These are phyloP conservation scores for Solanum gracilifrons DNA, from an alignment of 257 asterid species.

Conservation along the genomic window DNA sequence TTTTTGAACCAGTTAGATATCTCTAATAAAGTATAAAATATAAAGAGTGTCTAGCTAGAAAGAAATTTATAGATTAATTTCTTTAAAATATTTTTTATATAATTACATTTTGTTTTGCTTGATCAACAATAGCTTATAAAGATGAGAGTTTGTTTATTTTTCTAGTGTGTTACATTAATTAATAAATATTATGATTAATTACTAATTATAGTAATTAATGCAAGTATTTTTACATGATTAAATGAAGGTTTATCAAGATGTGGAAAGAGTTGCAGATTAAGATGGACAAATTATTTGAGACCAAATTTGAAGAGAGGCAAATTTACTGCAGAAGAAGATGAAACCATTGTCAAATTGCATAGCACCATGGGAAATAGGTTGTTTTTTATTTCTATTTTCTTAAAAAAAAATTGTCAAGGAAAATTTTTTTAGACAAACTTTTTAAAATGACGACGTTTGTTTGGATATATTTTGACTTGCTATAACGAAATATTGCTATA, in stretches of 20 bases:
- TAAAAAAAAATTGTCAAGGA: too few species aligned
- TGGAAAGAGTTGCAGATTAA: constrained; percentile 58
- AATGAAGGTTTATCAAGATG: constrained; percentile 40
- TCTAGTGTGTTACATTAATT: neutral
- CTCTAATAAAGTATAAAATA: neutral
- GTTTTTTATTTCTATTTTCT: too few species aligned
- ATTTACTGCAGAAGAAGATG: constrained; percentile 41
- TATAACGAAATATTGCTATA: neutral
- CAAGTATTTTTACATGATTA: neutral
- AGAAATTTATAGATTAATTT: neutral
- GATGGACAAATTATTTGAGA: constrained; percentile 63
- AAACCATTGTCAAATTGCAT: constrained; percentile 42
- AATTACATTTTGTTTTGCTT: neutral
- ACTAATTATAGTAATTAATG: neutral
- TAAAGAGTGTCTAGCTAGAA: neutral
- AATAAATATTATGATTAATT: neutral
- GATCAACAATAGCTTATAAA: neutral
- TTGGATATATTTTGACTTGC: neutral
- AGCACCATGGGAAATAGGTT: constrained; percentile 60
- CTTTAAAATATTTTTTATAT: too few species aligned
- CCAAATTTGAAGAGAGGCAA: constrained; percentile 56
- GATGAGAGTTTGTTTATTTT: neutral
- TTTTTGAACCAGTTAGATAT: neutral
- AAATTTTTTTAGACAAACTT: neutral
- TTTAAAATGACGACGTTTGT: neutral